phyloP scores from a whole-genome alignment of 83 land plant genomes.

The Picea mariana region DNA sequence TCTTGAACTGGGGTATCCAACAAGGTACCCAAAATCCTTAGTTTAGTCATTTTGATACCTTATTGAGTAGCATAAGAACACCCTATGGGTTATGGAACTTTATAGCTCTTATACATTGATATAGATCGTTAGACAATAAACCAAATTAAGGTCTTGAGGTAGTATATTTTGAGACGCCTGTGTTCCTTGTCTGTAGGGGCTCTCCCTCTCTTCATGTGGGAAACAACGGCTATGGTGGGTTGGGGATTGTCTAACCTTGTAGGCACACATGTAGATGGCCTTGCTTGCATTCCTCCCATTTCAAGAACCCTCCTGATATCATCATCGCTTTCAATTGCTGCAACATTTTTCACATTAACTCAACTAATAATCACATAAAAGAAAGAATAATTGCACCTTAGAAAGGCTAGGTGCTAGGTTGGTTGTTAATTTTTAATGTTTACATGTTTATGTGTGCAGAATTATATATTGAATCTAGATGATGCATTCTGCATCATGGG shows the following conservation, averaged over 20 bases:
- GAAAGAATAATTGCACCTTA: too few species aligned
- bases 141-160: not conserved
- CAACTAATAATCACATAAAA: not conserved
- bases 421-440: too few species aligned
- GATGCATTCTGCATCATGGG: not conserved
- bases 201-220: conserved; percentile 56
- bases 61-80: not conserved
- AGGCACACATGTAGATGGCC: conserved; percentile 43
- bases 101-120: not conserved
- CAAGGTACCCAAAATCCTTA: too few species aligned
- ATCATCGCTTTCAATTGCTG: conserved; percentile 71
- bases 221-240: conserved; percentile 17
- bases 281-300: conserved; percentile 35
- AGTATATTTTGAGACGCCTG: conserved; percentile 62
- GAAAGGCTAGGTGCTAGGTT: too few species aligned
- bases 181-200: conserved; percentile 68
- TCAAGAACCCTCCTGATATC: conserved; percentile 75
- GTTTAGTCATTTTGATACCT: too few species aligned
- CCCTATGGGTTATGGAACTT: not conserved
- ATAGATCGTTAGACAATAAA: not conserved
- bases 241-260: conserved; percentile 28
- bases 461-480: too few species aligned
- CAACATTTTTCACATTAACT: not conserved
- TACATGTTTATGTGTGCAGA: too few species aligned
- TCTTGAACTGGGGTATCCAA: too few species aligned